Evolutionary conservation across 805 yeast species (phyloP), one percentile per base, ranked within the genome.

Genomic region (Metschnikowia lachancei): DNA sequence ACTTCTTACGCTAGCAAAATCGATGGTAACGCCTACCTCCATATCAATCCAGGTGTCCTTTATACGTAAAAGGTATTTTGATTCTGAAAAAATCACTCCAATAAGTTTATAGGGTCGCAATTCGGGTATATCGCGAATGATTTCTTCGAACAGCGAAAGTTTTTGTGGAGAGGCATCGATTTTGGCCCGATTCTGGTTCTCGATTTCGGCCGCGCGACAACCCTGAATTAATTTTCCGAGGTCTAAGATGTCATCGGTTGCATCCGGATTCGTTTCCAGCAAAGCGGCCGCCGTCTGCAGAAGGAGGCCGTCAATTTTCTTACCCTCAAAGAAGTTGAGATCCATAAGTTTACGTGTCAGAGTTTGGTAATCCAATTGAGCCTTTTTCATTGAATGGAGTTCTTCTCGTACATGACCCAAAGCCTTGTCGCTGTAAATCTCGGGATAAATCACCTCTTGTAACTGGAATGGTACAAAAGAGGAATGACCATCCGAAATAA

Each of bases 251-350:
- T 58, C 60, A 1, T 54, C 55, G 7, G 48, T 39, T 10, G 71
- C 49, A 4, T 45, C 47, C 9, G 38, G 13, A 30, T 61, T 52
- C 26, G 57, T 65, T 1, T 50, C 46, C 14, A 45, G 41, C 9
- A 68, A 39, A 42, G 60, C 55, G 3, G 50, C 45, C 4, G 58
- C 53, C 1, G 67, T 46, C 11, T 58, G 59, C 22, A 50, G 50
- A 22, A 72, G 50, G 20, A 71, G 53, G 1, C 54, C 50, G 32
- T 57, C 62, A 19, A 71, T 59, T 17, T 59, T 58, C 52, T 70
- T 70, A 1, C 77, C 77, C 51, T 69, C 73, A 48, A 70, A 71
- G 24, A 70, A 62, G 50, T 58, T 69, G 36, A 62, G 49, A 6
- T 55, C 52, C 67, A 70, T 63, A 20, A 70, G 56, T 30, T 61